Evolutionary conservation across 2,329 filamentous ascomycete species (phyloP).

Genomic region (Emmonsiellopsis sp.): DNA sequence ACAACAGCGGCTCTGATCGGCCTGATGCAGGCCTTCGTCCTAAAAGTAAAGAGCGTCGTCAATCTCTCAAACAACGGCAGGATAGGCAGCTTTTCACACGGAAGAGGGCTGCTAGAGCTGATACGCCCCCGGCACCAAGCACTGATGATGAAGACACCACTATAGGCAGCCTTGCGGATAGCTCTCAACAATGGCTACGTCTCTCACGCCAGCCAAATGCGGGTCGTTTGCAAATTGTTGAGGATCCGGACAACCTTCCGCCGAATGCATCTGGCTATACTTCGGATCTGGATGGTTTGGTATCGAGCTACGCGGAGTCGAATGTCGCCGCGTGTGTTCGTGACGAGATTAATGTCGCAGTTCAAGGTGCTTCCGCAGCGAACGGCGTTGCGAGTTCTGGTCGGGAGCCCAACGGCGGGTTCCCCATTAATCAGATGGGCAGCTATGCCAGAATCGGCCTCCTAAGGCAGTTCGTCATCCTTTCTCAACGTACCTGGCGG

Average conservation of each 20-base stretch:
- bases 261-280: constrained; percentile 50
- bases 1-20: constrained; percentile 48
- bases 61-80: constrained; percentile 77
- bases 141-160: constrained; percentile 53
- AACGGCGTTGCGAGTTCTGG: constrained; percentile 58
- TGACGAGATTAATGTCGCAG: constrained; percentile 67
- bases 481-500: constrained; percentile 87
- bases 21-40: constrained; percentile 52
- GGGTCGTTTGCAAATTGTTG: constrained; percentile 53
- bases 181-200: constrained; percentile 51
- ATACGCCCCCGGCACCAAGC: constrained; percentile 49
- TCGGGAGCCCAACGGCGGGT: constrained; percentile 35
- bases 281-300: constrained; percentile 75
- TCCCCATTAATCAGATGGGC: constrained; percentile 54
- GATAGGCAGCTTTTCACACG: constrained; percentile 85
- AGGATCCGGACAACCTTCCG: constrained; percentile 58
- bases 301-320: constrained; percentile 66
- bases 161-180: constrained; percentile 42
- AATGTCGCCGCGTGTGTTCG: constrained; percentile 65
- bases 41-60: constrained; percentile 55
- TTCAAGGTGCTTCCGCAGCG: constrained; percentile 54
- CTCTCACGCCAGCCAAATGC: constrained; percentile 46
- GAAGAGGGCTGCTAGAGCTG: constrained; percentile 55
- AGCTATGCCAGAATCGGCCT: constrained; percentile 78
- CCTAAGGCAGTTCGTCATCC: constrained; percentile 72